Evolutionary conservation across 202 grass and related monocot species (phyloP).

Genomic region (Alloteropsis angusta): DNA sequence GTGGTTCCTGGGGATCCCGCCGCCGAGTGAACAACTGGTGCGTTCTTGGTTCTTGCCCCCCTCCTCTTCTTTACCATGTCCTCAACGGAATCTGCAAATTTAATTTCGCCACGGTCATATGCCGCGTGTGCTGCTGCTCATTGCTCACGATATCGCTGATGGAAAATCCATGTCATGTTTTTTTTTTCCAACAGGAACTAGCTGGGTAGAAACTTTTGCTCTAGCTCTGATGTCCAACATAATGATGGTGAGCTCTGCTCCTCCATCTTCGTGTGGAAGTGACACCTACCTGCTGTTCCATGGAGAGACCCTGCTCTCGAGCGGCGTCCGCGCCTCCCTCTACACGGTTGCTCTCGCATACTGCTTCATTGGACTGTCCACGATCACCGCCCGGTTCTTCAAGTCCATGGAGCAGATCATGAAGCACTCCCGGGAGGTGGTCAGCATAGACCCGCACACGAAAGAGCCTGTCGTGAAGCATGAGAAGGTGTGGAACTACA

Average conservation of each 20-base stretch:
- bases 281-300: slow-evolving; percentile 45
- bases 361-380: slow-evolving; percentile 76
- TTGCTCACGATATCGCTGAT: neutral
- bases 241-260: neutral
- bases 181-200: slow-evolving; percentile 6
- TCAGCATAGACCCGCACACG: slow-evolving; percentile 34
- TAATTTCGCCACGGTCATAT: neutral
- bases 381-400: slow-evolving; percentile 71
- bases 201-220: neutral
- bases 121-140: neutral
- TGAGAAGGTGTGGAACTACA: slow-evolving; percentile 91
- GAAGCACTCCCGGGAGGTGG: slow-evolving; percentile 43
- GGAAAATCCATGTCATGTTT: neutral
- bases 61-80: neutral
- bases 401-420: slow-evolving; percentile 85
- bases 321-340: slow-evolving; percentile 29
- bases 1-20: neutral
- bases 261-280: slow-evolving; percentile 26
- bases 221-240: neutral
- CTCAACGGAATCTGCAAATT: neutral
- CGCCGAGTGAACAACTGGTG: neutral
- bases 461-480: slow-evolving; percentile 33
- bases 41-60: neutral
- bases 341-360: slow-evolving; percentile 54
- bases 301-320: slow-evolving; percentile 54